Conservation (phyloP, 441 rosid species). For the Gossypium schwendimanii region DNA sequence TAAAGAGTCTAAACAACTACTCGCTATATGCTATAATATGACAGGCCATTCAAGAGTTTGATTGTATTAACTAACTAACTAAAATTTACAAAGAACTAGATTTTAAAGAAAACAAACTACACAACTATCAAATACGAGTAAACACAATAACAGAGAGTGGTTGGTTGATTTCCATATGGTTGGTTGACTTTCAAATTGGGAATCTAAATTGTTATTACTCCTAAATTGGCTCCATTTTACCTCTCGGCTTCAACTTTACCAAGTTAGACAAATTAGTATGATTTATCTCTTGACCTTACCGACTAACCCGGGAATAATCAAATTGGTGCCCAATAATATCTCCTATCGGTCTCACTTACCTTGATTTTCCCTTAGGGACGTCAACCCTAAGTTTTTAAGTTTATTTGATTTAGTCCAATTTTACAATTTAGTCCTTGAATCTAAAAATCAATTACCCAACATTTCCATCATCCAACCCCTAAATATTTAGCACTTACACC, state of each 20-base stretch:
- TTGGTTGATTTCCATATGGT: no score
- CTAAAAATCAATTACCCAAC: no score
- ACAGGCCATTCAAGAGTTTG: neutral
- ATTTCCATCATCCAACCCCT: no score
- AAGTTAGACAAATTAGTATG: neutral
- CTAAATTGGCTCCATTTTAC: neutral
- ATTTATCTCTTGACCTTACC: neutral
- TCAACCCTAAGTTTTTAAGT: neutral
- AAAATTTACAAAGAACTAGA: no score
- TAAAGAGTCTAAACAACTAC: neutral
- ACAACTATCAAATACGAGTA: neutral
- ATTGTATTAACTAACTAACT: neutral
- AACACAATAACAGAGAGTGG: no score
- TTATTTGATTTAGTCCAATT: neutral
- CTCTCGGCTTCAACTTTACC: neutral
- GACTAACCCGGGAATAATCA: neutral
- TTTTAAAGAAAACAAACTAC: neutral
- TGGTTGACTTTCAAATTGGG: neutral
- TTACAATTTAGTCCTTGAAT: no score
- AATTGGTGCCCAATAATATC: neutral
- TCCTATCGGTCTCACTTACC: neutral
- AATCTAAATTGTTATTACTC: neutral
- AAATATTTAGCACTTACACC: no score
- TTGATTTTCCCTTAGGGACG: neutral
- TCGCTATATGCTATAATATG: neutral